A percentile compares a stretch with the other conserved stretches of the same genome.
phyloP scores from a whole-genome alignment of 2,329 filamentous ascomycete species.

The Helotiales sp. region DNA sequence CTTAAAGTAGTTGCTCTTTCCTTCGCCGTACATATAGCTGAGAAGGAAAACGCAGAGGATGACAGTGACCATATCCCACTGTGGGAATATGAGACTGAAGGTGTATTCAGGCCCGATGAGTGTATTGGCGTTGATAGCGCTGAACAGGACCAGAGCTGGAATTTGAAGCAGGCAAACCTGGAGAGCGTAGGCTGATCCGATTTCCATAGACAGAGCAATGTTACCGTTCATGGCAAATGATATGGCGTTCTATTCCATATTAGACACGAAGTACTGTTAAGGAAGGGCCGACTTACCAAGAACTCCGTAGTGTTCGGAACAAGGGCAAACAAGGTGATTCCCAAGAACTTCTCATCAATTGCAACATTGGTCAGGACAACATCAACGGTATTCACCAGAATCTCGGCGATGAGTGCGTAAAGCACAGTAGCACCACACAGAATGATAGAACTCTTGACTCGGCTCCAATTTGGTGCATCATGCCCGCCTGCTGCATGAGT shows the following conservation, averaged over 20 bases:
- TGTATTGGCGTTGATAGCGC: conserved; percentile 70
- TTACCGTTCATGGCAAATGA: conserved; percentile 99
- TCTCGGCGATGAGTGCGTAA: conserved; percentile 97
- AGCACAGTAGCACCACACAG: conserved; percentile 86
- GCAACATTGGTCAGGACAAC: conserved; percentile 89
- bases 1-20: conserved; percentile 99
- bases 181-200: conserved; percentile 93
- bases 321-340: conserved; percentile 93
- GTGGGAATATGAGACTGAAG: conserved; percentile 91
- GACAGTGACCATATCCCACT: conserved; percentile 98
- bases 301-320: conserved; percentile 99
- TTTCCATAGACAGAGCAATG: conserved; percentile 98
- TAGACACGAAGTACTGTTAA: conserved; percentile 20
- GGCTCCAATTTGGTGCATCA: conserved; percentile 98
- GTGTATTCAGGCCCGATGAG: conserved; percentile 65
- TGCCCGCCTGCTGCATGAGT: conserved; percentile 62
- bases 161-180: conserved; percentile 96
- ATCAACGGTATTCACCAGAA: conserved; percentile 95
- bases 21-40: conserved; percentile 97
- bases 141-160: conserved; percentile 89
- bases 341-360: conserved; percentile 96
- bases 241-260: conserved; percentile 74
- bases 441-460: conserved; percentile 87
- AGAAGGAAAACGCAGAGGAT: conserved; percentile 95
- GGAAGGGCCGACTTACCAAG: conserved; percentile 62